Evolutionary conservation across 2,329 filamentous ascomycete species (phyloP).

Genomic region (Ophiostoma sp.): DNA sequence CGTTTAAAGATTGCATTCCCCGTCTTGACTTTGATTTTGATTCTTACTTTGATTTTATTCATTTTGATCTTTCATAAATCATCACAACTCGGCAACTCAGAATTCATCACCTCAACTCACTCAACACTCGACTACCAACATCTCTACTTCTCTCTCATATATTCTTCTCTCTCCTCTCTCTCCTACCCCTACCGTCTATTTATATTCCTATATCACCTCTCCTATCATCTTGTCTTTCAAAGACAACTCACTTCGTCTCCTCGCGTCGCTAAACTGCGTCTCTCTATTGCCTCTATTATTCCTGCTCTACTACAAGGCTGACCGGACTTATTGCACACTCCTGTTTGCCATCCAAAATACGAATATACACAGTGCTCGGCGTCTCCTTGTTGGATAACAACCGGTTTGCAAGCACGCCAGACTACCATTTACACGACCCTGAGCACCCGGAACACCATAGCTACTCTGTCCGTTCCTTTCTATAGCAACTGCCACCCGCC

Average conservation of each 20-base stretch:
- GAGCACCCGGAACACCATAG: neutral
- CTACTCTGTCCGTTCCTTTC: neutral
- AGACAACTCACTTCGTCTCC: neutral
- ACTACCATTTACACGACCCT: constrained; percentile 1
- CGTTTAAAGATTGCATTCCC: constrained; percentile 6
- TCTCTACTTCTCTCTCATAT: too few species aligned
- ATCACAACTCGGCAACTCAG: neutral
- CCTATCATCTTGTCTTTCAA: neutral
- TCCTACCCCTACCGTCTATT: neutral
- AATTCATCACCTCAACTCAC: neutral
- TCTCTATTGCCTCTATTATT: neutral
- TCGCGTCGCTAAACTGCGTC: neutral
- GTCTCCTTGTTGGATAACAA: neutral
- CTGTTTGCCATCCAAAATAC: neutral
- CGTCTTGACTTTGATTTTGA: neutral
- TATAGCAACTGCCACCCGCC: constrained; percentile 5
- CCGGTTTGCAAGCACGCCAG: neutral
- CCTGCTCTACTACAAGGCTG: neutral
- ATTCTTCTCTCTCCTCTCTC: neutral
- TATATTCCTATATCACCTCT: neutral
- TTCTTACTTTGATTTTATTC: neutral
- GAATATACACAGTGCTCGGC: constrained; percentile 1
- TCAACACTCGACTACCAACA: neutral
- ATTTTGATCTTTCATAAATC: neutral
- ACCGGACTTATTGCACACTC: neutral